Conservation (phyloP, 2,329 filamentous ascomycete genomes). For the Fusarium nanum region DNA sequence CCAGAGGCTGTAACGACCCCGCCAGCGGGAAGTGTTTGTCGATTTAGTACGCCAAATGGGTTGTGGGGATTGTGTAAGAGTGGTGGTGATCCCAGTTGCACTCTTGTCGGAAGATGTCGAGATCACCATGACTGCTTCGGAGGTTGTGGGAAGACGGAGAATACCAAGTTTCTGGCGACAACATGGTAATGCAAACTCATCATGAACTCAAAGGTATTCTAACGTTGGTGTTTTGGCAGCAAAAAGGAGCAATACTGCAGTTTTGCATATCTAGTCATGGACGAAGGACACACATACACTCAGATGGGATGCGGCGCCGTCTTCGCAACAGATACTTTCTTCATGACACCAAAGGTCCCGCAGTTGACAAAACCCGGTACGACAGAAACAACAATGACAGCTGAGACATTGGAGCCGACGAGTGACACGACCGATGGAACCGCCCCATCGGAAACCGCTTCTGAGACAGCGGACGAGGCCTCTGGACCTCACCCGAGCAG, state of each 20-base stretch:
- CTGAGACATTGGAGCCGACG: slow-evolving; percentile 7
- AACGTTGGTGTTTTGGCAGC: too few relatives aligned
- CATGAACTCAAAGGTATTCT: too few relatives aligned
- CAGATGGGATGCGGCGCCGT: slow-evolving; percentile 51
- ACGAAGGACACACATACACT: slow-evolving; percentile 50
- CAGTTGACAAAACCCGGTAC: slow-evolving; percentile 7
- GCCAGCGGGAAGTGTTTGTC: slow-evolving; percentile 50
- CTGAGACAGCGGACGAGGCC: not conserved
- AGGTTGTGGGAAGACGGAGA: slow-evolving; percentile 48
- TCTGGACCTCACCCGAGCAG: slow-evolving; percentile 4
- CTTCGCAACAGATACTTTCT: slow-evolving; percentile 43
- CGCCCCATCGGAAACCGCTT: slow-evolving; percentile 1
- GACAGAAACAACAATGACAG: slow-evolving; percentile 6
- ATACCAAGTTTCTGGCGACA: slow-evolving; percentile 46
- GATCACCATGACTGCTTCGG: slow-evolving; percentile 49
- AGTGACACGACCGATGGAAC: slow-evolving; percentile 3
- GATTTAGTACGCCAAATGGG: slow-evolving; percentile 48
- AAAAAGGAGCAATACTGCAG: slow-evolving; percentile 47
- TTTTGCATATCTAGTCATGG: slow-evolving; percentile 49
- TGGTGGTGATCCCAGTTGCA: slow-evolving; percentile 39
- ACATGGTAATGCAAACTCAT: too few relatives aligned
- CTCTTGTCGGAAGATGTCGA: slow-evolving; percentile 51
- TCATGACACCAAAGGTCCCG: slow-evolving; percentile 29
- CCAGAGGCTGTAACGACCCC: slow-evolving; percentile 44
- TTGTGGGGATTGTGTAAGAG: slow-evolving; percentile 54